Evolutionary conservation across 2,329 filamentous ascomycete species (phyloP).

Genomic region (Colletotrichum sp.): DNA sequence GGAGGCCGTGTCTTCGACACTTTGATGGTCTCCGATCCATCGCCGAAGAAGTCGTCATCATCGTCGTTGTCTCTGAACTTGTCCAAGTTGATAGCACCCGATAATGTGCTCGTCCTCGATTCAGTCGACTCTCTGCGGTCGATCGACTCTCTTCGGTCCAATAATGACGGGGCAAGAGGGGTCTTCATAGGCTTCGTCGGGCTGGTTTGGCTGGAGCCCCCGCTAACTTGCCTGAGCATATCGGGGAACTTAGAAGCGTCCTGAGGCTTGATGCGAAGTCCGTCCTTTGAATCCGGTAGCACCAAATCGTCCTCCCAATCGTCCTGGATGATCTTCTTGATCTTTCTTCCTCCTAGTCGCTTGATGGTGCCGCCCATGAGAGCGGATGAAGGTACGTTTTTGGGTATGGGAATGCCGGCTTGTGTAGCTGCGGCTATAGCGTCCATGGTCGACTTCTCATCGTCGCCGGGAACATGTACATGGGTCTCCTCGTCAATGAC

Average conservation of each 20-base stretch:
- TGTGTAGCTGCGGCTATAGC: conserved; percentile 87
- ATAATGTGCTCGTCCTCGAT: conserved; percentile 38
- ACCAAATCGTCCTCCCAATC: conserved; percentile 85
- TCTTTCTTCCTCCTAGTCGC: conserved; percentile 77
- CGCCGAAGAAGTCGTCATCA: conserved; percentile 68
- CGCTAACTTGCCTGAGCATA: conserved; percentile 70
- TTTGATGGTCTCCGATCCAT: conserved; percentile 71
- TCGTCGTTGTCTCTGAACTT: conserved; percentile 67
- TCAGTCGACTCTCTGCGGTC: conserved; percentile 32
- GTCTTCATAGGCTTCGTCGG: conserved; percentile 48
- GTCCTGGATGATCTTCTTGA: conserved; percentile 75
- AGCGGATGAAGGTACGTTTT: conserved; percentile 86
- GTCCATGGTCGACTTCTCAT: conserved; percentile 82
- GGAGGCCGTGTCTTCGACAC: conserved; percentile 62
- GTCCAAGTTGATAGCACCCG: conserved; percentile 62
- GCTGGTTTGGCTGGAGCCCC: conserved; percentile 56
- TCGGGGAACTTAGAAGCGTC: conserved; percentile 70
- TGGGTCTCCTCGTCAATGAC: conserved; percentile 84
- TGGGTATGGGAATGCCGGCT: conserved; percentile 89
- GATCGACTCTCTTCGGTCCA: conserved; percentile 33
- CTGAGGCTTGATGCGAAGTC: conserved; percentile 69
- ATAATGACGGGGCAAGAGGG: conserved; percentile 30
- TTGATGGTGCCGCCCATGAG: conserved; percentile 93
- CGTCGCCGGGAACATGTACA: conserved; percentile 81
- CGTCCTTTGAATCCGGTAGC: conserved; percentile 63